Conservation (phyloP, 2,329 filamentous ascomycete species). For the Juglanconis oblonga region DNA sequence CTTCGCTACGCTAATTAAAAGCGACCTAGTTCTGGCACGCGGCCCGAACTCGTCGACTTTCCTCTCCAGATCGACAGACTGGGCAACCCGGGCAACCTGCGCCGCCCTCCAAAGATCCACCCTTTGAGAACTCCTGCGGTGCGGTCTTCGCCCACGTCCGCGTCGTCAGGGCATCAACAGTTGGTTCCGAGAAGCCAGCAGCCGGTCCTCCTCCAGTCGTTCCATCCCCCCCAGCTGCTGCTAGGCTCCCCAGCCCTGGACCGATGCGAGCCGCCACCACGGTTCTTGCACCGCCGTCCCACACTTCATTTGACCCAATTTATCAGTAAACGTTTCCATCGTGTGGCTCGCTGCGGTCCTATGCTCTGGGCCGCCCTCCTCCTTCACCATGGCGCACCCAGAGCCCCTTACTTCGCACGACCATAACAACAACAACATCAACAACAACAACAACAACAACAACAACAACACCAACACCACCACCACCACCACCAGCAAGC, state of each 20-base stretch:
- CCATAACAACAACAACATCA: neutral
- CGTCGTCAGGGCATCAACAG: too few species aligned
- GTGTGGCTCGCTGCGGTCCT: conserved; percentile 7
- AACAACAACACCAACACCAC: conserved; percentile 19
- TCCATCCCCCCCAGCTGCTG: neutral
- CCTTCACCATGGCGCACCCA: conserved; percentile 37
- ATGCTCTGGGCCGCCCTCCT: conserved; percentile 20
- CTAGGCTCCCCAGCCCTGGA: neutral
- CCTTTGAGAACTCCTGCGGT: too few species aligned
- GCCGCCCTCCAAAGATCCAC: too few species aligned
- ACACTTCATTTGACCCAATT: neutral
- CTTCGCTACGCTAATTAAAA: neutral
- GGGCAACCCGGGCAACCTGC: too few species aligned
- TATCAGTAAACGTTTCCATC: too few species aligned
- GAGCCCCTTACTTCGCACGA: conserved; percentile 4
- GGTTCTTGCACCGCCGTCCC: neutral
- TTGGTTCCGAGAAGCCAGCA: too few species aligned
- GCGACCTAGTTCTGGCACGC: too few species aligned
- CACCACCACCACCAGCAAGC: conserved; percentile 35
- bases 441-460: too few species aligned
- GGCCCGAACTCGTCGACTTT: too few species aligned
- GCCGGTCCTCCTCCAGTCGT: too few species aligned
- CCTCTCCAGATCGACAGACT: too few species aligned
- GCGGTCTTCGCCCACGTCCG: too few species aligned
- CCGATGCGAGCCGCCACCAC: neutral